Evolutionary conservation across 2,329 filamentous ascomycete species (phyloP).

Genomic region (Pseudocercospora macadamiae): DNA sequence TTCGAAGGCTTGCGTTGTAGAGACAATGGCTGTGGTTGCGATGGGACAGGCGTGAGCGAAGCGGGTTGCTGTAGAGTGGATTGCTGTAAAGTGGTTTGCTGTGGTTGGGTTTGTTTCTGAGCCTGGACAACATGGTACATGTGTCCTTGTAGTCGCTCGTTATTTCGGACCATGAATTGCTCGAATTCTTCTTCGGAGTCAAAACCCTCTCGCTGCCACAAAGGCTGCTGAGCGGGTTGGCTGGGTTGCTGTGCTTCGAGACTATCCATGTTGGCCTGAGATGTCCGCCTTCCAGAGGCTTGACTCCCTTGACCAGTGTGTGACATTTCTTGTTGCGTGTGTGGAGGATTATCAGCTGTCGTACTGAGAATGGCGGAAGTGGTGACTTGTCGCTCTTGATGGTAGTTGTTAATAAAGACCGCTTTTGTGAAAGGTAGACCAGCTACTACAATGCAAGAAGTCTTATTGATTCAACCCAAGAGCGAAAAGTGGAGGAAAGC

Average conservation of each 20-base stretch:
- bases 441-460: not conserved
- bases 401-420: not conserved
- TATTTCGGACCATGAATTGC: not conserved
- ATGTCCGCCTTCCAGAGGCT: not conserved
- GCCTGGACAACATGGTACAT: not conserved
- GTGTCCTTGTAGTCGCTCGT: not conserved
- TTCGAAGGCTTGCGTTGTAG: not conserved
- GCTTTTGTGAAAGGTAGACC: not conserved
- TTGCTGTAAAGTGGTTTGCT: not conserved
- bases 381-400: not conserved
- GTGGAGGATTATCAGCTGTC: not conserved
- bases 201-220: not conserved
- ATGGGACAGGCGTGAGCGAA: not conserved
- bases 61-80: not conserved
- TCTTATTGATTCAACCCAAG: not conserved
- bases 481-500: not conserved
- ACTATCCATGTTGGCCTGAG: not conserved
- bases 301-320: not conserved
- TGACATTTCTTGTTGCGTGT: not conserved
- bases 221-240: not conserved
- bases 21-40: not conserved
- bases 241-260: not conserved
- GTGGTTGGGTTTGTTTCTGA: not conserved
- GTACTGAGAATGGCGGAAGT: not conserved
- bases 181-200: not conserved